Evolutionary conservation across 306 rosid species (phyloP).

Genomic region (Ormosia emarginata): DNA sequence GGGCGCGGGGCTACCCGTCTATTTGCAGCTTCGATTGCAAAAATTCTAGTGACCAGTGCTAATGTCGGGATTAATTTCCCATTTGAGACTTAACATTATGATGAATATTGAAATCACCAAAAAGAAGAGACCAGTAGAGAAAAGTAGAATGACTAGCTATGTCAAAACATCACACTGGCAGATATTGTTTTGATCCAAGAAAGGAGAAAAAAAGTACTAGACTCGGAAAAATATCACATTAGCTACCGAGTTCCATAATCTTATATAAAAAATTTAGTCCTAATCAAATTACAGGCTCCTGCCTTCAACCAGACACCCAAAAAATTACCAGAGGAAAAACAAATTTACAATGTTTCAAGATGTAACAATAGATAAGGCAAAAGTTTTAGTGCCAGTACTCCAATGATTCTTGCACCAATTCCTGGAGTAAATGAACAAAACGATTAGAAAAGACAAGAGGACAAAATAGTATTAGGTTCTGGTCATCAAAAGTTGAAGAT

Average conservation of each 20-base stretch:
- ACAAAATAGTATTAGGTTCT: constrained; percentile 19
- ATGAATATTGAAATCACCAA: neutral
- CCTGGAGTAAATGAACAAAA: constrained; percentile 24
- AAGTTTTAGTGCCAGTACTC: constrained; percentile 10
- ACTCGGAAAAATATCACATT: neutral
- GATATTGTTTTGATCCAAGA: neutral
- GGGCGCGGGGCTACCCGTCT: neutral
- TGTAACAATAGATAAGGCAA: constrained; percentile 2
- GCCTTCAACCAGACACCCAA: constrained; percentile 11
- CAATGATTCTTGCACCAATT: constrained; percentile 4
- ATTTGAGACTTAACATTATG: neutral
- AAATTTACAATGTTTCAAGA: constrained; percentile 16
- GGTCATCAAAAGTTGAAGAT: constrained; percentile 21
- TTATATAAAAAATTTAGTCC: neutral
- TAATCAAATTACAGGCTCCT: constrained; percentile 26
- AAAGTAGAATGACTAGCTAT: neutral
- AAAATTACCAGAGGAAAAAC: constrained; percentile 8
- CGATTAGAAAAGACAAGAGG: neutral
- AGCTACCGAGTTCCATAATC: neutral
- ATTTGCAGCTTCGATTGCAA: neutral
- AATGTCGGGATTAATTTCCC: neutral
- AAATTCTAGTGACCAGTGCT: neutral
- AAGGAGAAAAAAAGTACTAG: neutral
- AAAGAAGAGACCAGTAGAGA: neutral
- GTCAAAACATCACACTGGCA: neutral